Evolutionary conservation across 331 rosid genomes (phyloP).

Genomic region (Saraca asoca): DNA sequence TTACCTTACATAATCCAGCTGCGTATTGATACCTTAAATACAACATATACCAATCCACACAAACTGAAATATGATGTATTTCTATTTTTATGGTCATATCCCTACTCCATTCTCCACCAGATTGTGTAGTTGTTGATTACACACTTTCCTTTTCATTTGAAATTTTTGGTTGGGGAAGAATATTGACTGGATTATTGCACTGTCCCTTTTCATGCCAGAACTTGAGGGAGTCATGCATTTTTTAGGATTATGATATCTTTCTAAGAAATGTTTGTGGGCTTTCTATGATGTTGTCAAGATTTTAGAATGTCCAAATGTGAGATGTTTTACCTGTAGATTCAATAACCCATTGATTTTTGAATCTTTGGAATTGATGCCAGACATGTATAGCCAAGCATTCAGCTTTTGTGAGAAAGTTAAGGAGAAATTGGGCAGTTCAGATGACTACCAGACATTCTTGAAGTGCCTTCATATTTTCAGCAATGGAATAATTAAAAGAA

Average conservation of each 20-base stretch:
- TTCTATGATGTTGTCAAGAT: neutral
- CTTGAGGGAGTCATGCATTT: neutral
- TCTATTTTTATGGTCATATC: too few relatives aligned
- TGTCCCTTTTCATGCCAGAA: neutral
- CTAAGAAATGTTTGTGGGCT: neutral
- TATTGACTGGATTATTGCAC: constrained; percentile 11
- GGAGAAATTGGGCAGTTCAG: constrained; percentile 77
- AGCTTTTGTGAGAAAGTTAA: constrained; percentile 89
- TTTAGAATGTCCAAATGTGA: neutral
- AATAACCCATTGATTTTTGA: constrained; percentile 23
- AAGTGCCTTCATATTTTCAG: constrained; percentile 87
- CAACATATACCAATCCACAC: too few relatives aligned
- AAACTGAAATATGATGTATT: too few relatives aligned
- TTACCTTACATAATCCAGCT: too few relatives aligned
- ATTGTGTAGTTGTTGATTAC: constrained; percentile 7
- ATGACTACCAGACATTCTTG: constrained; percentile 88
- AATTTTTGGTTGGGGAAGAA: constrained; percentile 6
- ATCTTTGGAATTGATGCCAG: constrained; percentile 51
- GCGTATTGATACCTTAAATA: too few relatives aligned
- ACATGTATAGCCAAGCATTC: constrained; percentile 79
- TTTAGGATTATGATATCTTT: neutral
- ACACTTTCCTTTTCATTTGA: constrained; percentile 13
- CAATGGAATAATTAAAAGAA: constrained; percentile 88
- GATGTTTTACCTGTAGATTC: constrained; percentile 23
- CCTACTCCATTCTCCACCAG: too few relatives aligned